Base-by-base conservation (phyloP, 2,329 filamentous ascomycete species). In the Penicillium sp. region DNA sequence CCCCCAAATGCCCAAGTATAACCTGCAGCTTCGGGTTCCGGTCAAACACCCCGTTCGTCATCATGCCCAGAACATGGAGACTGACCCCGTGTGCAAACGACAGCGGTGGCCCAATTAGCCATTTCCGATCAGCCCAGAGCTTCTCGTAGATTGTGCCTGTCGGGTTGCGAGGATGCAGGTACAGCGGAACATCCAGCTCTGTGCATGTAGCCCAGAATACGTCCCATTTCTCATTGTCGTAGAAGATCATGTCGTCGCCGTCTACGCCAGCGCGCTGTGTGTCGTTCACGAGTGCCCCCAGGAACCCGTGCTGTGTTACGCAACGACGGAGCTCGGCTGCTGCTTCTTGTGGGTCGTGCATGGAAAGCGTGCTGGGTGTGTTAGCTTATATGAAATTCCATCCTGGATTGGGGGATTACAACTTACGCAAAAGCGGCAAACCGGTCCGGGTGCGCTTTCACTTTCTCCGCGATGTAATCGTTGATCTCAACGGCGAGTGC, bases 111-210 rank as follows among this genome's bases (percentile, higher is more conserved):
- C 84, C 85, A 42, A 86, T 72, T 28, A 87, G 78, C 77, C 80
- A 87, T 65, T 80, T 80, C 22, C 84, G 77, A 61, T 84, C 76
- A 1, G 79, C 80, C 77, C 80, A 87, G 7, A 85, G 77, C 64
- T 82, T 82, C 5, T 86, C 81, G 61, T 82, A 75, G 52, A 84
- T 77, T 17, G 75, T 77, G 7, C 83, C 83, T 0, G 81, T 82
- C 1, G 85, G 82, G 60, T 81, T 80, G 45, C 81, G 75, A 0
- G 84, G 85, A 67, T 88, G 85, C 1, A 88, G 75, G 63, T 88
- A 88, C 46, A 88, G 77, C 0, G 85, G 84, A 0, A 87, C 84
- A 54, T 87, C 82, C 0, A 88, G 79, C 41, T 86, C 81, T 1
- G 76, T 77, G 9, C 80, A 77, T 0, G 79, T 80, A 12, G 76